Conservation (phyloP, 2,329 filamentous ascomycete genomes). For the Byssothecium circinans region DNA sequence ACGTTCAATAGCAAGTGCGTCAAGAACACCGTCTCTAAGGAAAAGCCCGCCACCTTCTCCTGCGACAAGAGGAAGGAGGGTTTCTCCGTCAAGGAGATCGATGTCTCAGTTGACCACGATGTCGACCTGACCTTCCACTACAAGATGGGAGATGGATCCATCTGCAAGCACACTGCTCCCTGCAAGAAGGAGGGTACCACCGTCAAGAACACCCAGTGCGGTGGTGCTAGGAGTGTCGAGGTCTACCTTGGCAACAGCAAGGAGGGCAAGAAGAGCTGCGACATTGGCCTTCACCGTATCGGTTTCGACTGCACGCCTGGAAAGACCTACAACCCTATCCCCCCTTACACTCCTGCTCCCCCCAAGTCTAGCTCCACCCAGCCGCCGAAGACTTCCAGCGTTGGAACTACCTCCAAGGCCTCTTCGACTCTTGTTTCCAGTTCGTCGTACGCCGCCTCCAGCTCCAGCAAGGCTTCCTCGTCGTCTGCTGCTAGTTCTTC, state of each 20-base stretch:
- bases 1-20: slow-evolving; percentile 49
- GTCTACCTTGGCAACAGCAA: slow-evolving; percentile 55
- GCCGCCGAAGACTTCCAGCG: not conserved
- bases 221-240: slow-evolving; percentile 80
- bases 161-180: slow-evolving; percentile 74
- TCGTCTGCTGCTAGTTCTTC: too few species aligned
- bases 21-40: slow-evolving; percentile 50
- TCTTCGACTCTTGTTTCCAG: slow-evolving; percentile 8
- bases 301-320: slow-evolving; percentile 68
- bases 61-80: slow-evolving; percentile 53
- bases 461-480: not conserved
- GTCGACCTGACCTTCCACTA: slow-evolving; percentile 84
- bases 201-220: slow-evolving; percentile 85
- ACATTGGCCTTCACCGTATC: slow-evolving; percentile 73
- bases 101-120: slow-evolving; percentile 74
- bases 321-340: slow-evolving; percentile 25
- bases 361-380: slow-evolving; percentile 1
- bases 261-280: slow-evolving; percentile 61
- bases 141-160: slow-evolving; percentile 77
- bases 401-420: not conserved
- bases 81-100: slow-evolving; percentile 76
- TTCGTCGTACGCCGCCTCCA: too few species aligned
- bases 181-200: slow-evolving; percentile 70
- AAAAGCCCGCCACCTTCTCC: slow-evolving; percentile 67
- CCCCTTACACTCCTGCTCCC: slow-evolving; percentile 14